Evolutionary conservation across 2,329 filamentous ascomycete species (phyloP).

Genomic region (Botryosphaeria dothidea): DNA sequence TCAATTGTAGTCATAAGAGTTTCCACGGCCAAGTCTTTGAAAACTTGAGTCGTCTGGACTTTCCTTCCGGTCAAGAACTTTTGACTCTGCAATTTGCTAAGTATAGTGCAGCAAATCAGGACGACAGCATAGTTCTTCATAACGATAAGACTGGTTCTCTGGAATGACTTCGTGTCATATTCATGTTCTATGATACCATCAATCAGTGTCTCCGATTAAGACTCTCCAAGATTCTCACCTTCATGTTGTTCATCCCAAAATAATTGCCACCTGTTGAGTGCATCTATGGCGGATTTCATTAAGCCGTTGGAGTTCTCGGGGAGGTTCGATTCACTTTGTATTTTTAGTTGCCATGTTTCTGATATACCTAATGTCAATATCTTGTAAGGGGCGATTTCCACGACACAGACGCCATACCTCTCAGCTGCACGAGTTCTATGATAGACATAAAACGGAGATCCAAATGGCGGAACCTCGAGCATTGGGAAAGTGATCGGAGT

Average conservation of each 20-base stretch:
- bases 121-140: background rate
- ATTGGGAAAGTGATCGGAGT: background rate
- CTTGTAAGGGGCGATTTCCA: too few relatives aligned
- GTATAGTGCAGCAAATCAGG: background rate
- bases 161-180: background rate
- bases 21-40: background rate
- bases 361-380: background rate
- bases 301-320: background rate
- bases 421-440: background rate
- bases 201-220: background rate
- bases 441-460: constrained; percentile 2
- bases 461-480: background rate
- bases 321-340: background rate
- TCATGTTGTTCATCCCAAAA: background rate
- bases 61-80: background rate
- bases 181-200: background rate
- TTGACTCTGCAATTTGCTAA: background rate
- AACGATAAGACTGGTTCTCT: background rate
- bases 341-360: background rate
- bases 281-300: background rate
- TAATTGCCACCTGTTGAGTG: background rate
- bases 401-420: background rate
- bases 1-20: background rate
- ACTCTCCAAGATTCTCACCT: background rate
- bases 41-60: background rate